Evolutionary conservation across 306 rosid species (phyloP), one percentile per base, ranked within the genome.

Genomic region (Glycine tomentella): DNA sequence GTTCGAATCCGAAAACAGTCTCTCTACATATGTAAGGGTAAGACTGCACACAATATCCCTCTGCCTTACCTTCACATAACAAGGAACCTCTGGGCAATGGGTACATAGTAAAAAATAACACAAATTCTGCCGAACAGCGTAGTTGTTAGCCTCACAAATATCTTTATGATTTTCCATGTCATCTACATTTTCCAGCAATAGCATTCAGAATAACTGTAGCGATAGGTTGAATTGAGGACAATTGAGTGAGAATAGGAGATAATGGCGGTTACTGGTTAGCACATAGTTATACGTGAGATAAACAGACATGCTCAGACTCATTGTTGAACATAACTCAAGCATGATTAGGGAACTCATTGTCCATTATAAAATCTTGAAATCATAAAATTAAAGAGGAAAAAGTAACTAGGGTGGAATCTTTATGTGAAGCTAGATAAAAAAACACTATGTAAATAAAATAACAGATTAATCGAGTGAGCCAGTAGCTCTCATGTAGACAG

Each of bases 341-440:
- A 73, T 55, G 49, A 38, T 38, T 15, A 51, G 2, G n/a, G 31
- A 52, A 72, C 33, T 72, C 8, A 14, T 51, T 33, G 76, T n/a
- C 76, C 76, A 5, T 33, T 52, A 25, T 25, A 72, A 36, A 51
- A 34, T 38, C 15, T 55, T 73, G 6, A 72, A 72, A 52, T 12
- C 51, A 66, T 40, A 42, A 16, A 45, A 68, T 5, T 4, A 0
- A 46, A 9, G 0, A 8, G 45, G 3, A n/a, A 45, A 38, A 12
- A 31, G 49, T 8, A 67, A 67, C 53, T 4, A 68, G n/a, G 40
- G 9, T 45, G n/a, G 9, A 68, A 68, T 68, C 8, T 2, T 51
- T 42, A 42, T 16, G 45, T 11, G 34, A 17, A 57, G 16, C 38
- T 16, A 73, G 78, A 38, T 55, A 40, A 36, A 52, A 55, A 6